These are phyloP conservation scores for Trametes villosa DNA, from an alignment of 768 basidiomycete species.

Conservation along the genomic window DNA sequence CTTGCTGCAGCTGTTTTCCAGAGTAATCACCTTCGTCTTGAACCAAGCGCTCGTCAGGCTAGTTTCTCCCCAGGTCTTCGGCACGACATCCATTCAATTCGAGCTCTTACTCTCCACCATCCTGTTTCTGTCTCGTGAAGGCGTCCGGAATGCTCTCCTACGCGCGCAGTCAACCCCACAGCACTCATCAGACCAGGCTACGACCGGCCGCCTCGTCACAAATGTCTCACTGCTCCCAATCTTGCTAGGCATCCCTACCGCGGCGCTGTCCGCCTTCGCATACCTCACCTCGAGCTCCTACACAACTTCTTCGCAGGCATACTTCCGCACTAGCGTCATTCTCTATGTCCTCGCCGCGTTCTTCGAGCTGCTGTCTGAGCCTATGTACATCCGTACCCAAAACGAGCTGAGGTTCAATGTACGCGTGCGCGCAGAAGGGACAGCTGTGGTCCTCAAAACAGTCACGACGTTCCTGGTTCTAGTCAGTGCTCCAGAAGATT, in stretches of 20 bases:
- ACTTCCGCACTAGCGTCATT: slow-evolving; percentile 63
- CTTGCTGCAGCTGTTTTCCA: slow-evolving; percentile 82
- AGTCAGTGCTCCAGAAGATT: slow-evolving; percentile 43
- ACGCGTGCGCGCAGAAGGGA: slow-evolving; percentile 86
- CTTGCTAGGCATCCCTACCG: slow-evolving; percentile 67
- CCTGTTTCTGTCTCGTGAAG: slow-evolving; percentile 92
- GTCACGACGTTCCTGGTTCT: slow-evolving; percentile 71
- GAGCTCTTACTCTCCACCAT: slow-evolving; percentile 90
- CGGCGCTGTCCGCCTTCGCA: slow-evolving; percentile 51
- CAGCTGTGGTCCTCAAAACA: slow-evolving; percentile 77
- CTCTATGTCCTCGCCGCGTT: slow-evolving; percentile 78
- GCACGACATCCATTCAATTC: slow-evolving; percentile 92
- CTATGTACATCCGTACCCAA: slow-evolving; percentile 52
- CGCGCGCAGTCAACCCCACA: slow-evolving; percentile 45
- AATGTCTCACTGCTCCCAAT: slow-evolving; percentile 70
- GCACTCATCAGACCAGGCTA: background rate
- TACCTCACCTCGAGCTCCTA: slow-evolving; percentile 60
- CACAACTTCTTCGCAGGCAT: slow-evolving; percentile 61
- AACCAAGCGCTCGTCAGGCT: slow-evolving; percentile 89
- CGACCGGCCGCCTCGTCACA: slow-evolving; percentile 32
- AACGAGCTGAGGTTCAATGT: slow-evolving; percentile 69
- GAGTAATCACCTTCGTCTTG: slow-evolving; percentile 83
- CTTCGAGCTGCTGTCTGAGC: slow-evolving; percentile 81
- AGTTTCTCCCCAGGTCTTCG: slow-evolving; percentile 82
- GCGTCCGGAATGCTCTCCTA: slow-evolving; percentile 83